These are phyloP conservation scores for Blastobotrys proliferans DNA, from an alignment of 1,139 yeast genomes.

Conservation along the genomic window DNA sequence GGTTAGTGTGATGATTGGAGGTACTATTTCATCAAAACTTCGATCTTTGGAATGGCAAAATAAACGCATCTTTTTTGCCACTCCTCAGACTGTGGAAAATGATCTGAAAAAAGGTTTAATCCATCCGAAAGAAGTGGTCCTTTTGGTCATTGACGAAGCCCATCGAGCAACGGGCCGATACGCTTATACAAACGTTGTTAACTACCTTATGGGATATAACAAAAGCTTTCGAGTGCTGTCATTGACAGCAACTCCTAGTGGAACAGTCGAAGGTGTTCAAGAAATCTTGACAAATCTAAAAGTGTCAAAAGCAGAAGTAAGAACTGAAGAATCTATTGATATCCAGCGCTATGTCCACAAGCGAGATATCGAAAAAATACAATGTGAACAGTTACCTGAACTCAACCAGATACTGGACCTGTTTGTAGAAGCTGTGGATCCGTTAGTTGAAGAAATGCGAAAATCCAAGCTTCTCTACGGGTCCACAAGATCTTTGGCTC, in stretches of 20 bases:
- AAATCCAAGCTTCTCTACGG: constrained; percentile 58
- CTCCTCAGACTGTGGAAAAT: constrained; percentile 95
- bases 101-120: constrained; percentile 73
- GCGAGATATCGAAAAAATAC: constrained; percentile 58
- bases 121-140: constrained; percentile 68
- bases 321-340: constrained; percentile 83
- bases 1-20: constrained; percentile 66
- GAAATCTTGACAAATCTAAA: constrained; percentile 67
- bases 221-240: constrained; percentile 72
- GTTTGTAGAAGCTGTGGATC: constrained; percentile 57
- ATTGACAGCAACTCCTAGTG: constrained; percentile 92
- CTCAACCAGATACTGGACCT: constrained; percentile 50
- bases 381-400: constrained; percentile 51
- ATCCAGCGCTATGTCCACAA: constrained; percentile 72
- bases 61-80: constrained; percentile 82
- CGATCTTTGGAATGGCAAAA: constrained; percentile 71
- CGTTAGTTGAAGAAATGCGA: constrained; percentile 61
- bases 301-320: constrained; percentile 74
- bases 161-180: constrained; percentile 90
- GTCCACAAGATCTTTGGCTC: constrained; percentile 63
- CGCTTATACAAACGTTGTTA: constrained; percentile 79
- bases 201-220: constrained; percentile 59
- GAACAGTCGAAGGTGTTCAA: constrained; percentile 85
- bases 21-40: constrained; percentile 20
- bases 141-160: constrained; percentile 91